phyloP scores from a whole-genome alignment of 371 early-diverging fungal species.

The Haplosporangium sp. region DNA sequence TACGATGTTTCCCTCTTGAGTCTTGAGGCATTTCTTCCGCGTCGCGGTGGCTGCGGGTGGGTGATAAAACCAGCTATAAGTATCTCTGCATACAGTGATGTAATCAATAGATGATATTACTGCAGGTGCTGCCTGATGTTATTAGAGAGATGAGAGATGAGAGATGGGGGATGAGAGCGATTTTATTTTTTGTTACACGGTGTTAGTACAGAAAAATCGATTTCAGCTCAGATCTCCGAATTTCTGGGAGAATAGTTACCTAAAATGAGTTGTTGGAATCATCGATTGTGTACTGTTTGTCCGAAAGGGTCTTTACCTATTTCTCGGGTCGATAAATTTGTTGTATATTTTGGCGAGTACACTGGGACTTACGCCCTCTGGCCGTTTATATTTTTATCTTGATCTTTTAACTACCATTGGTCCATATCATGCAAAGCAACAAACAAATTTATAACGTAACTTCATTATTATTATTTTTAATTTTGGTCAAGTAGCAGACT shows the following conservation, averaged over 20 bases:
- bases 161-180: too few species aligned
- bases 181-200: too few species aligned
- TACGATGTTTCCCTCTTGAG: background rate
- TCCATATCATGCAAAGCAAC: background rate
- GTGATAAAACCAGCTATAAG: background rate
- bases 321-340: constrained; percentile 3
- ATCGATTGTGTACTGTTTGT: background rate
- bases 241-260: too few species aligned
- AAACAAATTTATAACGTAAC: background rate
- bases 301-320: background rate
- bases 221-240: too few species aligned
- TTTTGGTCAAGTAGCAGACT: constrained; percentile 10
- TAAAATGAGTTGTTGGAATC: background rate
- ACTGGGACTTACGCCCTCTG: too few species aligned
- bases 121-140: too few species aligned
- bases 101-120: background rate
- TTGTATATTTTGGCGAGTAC: background rate
- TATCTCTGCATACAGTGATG: background rate
- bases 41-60: background rate
- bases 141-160: too few species aligned
- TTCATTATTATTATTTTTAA: background rate
- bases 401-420: background rate
- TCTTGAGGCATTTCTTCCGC: background rate
- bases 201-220: too few species aligned
- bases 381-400: background rate